Percentiles rank a stretch among this genome's conserved stretches.
Conservation (phyloP, 139 green algal genomes). For the Trebouxia sp. region DNA sequence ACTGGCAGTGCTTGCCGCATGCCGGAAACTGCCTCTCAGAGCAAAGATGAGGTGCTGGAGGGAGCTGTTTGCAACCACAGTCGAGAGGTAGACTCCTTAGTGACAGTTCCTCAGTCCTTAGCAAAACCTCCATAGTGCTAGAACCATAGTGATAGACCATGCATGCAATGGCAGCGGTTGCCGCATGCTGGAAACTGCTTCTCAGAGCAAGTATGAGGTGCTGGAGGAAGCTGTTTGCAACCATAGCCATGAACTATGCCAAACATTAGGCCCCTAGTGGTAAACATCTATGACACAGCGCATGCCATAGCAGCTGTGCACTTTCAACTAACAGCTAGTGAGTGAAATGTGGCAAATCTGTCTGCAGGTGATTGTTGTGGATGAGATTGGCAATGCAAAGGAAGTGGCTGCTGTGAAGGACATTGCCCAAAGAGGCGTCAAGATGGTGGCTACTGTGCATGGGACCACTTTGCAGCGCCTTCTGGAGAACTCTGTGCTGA, state of each 20-base stretch:
- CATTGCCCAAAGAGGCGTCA: slow-evolving; percentile 59
- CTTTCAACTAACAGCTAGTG: neutral
- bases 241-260: slow-evolving; percentile 56
- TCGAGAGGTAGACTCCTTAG: no score
- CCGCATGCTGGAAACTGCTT: slow-evolving; percentile 40
- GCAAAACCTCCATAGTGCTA: no score
- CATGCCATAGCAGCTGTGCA: no score
- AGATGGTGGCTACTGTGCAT: slow-evolving; percentile 62
- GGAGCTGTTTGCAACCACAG: slow-evolving; percentile 57
- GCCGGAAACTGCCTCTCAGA: slow-evolving; percentile 31
- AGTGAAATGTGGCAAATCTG: neutral
- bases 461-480: slow-evolving; percentile 33
- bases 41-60: slow-evolving; percentile 41
- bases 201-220: slow-evolving; percentile 31
- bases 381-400: slow-evolving; percentile 64
- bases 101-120: no score
- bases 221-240: slow-evolving; percentile 56
- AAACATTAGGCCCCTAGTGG: no score
- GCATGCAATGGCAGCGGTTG: slow-evolving; percentile 49
- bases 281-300: no score
- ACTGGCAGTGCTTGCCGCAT: slow-evolving; percentile 50
- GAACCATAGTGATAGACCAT: slow-evolving; percentile 47
- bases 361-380: slow-evolving; percentile 57
- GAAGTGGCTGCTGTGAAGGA: slow-evolving; percentile 55
- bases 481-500: slow-evolving; percentile 62